Percentiles rank a stretch among this genome's conserved stretches.
Evolutionary conservation across 495 filamentous ascomycete genomes (phyloP).

Genomic region (Penicillium waksmanii): DNA sequence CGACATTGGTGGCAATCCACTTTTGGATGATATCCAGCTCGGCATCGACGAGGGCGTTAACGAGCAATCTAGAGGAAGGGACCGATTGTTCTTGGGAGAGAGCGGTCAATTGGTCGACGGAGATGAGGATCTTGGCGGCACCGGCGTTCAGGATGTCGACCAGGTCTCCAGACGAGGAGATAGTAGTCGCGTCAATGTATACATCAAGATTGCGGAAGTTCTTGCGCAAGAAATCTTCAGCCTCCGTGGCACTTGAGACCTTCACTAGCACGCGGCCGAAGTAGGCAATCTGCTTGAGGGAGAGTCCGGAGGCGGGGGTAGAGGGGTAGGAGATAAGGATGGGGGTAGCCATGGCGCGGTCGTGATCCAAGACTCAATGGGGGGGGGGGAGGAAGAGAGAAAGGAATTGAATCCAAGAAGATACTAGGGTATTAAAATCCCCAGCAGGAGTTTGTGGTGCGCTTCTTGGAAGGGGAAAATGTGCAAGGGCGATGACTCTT

Average conservation of each 20-base stretch:
- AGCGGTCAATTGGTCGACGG: slow-evolving; percentile 62
- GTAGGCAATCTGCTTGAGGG: slow-evolving; percentile 72
- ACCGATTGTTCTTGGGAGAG: slow-evolving; percentile 57
- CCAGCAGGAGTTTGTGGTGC: slow-evolving; percentile 7
- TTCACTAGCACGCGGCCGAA: slow-evolving; percentile 76
- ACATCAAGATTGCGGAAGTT: slow-evolving; percentile 68
- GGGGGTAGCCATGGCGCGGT: slow-evolving; percentile 52
- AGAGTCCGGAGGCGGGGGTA: slow-evolving; percentile 55
- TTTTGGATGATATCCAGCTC: slow-evolving; percentile 41
- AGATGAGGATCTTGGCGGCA: slow-evolving; percentile 84
- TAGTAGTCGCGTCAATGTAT: slow-evolving; percentile 75
- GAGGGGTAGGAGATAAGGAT: slow-evolving; percentile 53
- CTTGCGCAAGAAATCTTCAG: slow-evolving; percentile 69
- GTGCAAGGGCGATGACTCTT: slow-evolving; percentile 25
- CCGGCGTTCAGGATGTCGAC: slow-evolving; percentile 82
- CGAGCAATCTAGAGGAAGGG: slow-evolving; percentile 60
- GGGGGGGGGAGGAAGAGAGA: background rate
- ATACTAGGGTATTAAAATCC: slow-evolving; percentile 12
- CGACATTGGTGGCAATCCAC: slow-evolving; percentile 44
- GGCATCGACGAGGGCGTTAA: slow-evolving; percentile 44
- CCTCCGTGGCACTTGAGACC: slow-evolving; percentile 59
- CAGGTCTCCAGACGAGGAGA: slow-evolving; percentile 70
- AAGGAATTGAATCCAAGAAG: background rate
- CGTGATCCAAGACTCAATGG: slow-evolving; percentile 10
- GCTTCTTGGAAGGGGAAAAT: background rate